Evolutionary conservation across 345 rosid genomes (phyloP).

Genomic region (Passiflora organensis): DNA sequence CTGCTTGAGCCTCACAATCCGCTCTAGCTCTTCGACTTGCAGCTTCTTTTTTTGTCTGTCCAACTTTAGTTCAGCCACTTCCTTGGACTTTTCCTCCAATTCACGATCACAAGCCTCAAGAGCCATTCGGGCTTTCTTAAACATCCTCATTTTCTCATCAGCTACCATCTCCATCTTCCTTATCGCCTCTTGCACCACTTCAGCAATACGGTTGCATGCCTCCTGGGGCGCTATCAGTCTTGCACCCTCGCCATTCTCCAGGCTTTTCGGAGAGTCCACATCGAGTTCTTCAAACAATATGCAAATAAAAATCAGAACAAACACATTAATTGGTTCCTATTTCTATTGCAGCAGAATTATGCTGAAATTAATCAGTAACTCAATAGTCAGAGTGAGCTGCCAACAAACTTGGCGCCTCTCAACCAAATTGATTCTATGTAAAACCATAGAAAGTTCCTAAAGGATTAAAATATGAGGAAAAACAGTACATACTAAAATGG

Average conservation of each 20-base stretch:
- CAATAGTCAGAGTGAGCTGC: not conserved
- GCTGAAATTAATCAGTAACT: not conserved
- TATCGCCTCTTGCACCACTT: slow-evolving; percentile 88
- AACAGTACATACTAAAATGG: too few relatives aligned
- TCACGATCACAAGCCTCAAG: slow-evolving; percentile 86
- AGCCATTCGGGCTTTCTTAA: slow-evolving; percentile 73
- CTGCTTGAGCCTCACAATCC: slow-evolving; percentile 83
- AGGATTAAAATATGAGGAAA: too few relatives aligned
- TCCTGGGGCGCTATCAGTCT: slow-evolving; percentile 86
- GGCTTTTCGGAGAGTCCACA: slow-evolving; percentile 73
- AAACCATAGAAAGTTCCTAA: too few relatives aligned
- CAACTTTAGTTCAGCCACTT: slow-evolving; percentile 60
- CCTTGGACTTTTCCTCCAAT: slow-evolving; percentile 88
- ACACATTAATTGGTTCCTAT: not conserved
- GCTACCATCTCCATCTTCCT: slow-evolving; percentile 98
- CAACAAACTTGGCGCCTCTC: not conserved
- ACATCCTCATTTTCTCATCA: slow-evolving; percentile 90
- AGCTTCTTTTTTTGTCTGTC: slow-evolving; percentile 76
- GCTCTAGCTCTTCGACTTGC: slow-evolving; percentile 90
- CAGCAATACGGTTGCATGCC: slow-evolving; percentile 92
- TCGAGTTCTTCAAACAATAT: slow-evolving; percentile 55
- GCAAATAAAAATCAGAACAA: slow-evolving; percentile 1
- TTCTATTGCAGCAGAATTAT: not conserved
- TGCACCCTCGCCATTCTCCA: slow-evolving; percentile 77
- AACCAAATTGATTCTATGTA: too few relatives aligned